Base-by-base conservation (phyloP, 495 filamentous ascomycete species). In the Penicillium fimorum region DNA sequence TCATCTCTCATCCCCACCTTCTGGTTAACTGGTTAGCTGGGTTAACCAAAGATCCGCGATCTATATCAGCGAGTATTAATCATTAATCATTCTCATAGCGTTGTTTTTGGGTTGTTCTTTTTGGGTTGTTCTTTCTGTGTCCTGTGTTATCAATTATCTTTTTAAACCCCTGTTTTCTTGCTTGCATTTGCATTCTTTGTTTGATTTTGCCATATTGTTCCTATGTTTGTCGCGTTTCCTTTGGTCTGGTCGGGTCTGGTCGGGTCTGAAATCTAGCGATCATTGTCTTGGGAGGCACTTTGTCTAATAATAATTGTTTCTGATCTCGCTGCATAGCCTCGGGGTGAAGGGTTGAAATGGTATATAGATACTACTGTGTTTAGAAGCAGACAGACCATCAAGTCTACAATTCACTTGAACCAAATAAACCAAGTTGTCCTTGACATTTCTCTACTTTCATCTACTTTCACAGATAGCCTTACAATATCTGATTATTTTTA, bases 11-110 rank as follows among this genome's bases (percentile, higher is more conserved):
- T 33, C 33, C 37, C 33, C 18, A 8, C 43, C 32, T 58, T 53
- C 50, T 10, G 44, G 35, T 40, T 40, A 33, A 58, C 50, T 46
- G 56, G 60, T 58, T 61, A 43, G 38, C 43, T 54, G 52, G 52
- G 52, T 54, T 54, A 54, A 54, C 52, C 52, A 54, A 46, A 22
- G 42, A 38, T 54, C 52, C 42, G 15, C 10, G 17, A 53, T 49
- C 54, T 41, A 57, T 41, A 62, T 47, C 51, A 65, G 63, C 59
- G 59, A 59, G 59, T 44, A 56, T 59, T 65, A 63, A 62, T 63
- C 42, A 46, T 56, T 68, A 63, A 63, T 61, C 38, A 51, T 65
- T 61, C 32, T 54, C 51, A 42, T 40, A 54, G 52, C 52, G 47
- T 53, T 50, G 30, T 51, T 47, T 59, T 10, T 45, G 50, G 50